phyloP scores from a whole-genome alignment of 1,139 yeast species.

The Lodderomyces margitis region DNA sequence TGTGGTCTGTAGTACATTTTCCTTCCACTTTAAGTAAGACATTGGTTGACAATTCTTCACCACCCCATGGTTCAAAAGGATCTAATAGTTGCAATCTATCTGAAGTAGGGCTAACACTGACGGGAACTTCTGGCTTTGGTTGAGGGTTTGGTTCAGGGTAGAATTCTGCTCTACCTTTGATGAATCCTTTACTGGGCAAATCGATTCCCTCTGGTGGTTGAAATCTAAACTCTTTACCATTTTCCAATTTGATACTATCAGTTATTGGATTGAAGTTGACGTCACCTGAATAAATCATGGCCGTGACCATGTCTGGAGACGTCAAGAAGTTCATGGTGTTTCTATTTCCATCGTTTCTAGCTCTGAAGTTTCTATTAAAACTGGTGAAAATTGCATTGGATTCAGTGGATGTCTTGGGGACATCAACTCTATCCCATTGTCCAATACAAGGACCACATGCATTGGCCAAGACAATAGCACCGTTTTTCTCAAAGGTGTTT shows the following conservation, averaged over 20 bases:
- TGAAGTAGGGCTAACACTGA: constrained; percentile 75
- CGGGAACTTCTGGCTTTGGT: constrained; percentile 65
- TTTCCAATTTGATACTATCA: constrained; percentile 63
- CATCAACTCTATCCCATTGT: constrained; percentile 87
- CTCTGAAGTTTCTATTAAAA: constrained; percentile 93
- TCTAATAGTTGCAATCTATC: constrained; percentile 75
- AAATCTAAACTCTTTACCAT: constrained; percentile 74
- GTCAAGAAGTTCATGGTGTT: constrained; percentile 95
- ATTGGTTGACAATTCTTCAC: constrained; percentile 72
- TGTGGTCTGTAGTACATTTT: constrained; percentile 97
- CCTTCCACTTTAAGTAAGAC: constrained; percentile 91
- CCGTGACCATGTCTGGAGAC: constrained; percentile 95
- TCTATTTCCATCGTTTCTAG: constrained; percentile 97
- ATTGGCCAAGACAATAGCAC: constrained; percentile 89
- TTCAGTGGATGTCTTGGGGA: constrained; percentile 63
- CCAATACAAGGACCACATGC: constrained; percentile 99
- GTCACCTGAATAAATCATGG: constrained; percentile 91
- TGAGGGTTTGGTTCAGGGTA: constrained; percentile 82
- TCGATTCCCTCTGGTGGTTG: constrained; percentile 79
- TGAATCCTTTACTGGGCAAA: constrained; percentile 77
- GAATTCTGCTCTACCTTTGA: constrained; percentile 76
- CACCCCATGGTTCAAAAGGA: constrained; percentile 85
- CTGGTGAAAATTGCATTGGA: constrained; percentile 88
- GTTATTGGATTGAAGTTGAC: constrained; percentile 84
- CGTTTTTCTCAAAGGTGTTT: constrained; percentile 74